Evolutionary conservation across 371 early-diverging fungal genomes (phyloP), one percentile per base, ranked within the genome.

Genomic region (Capniomyces stellatus): DNA sequence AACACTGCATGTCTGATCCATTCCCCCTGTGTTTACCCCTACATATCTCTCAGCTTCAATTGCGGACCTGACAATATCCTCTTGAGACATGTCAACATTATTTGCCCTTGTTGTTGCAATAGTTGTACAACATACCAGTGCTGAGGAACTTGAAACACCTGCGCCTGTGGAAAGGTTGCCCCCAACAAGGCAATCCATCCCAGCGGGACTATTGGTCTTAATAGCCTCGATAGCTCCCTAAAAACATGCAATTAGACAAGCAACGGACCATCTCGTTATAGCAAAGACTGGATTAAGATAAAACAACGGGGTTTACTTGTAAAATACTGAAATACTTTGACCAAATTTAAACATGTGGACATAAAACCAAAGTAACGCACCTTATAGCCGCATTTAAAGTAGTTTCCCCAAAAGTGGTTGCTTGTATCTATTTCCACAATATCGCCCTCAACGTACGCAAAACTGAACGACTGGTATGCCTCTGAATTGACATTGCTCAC

Each of bases 1-100:
- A 27, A 91, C 76, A n/a, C 88, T 89, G 52, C 81, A 83, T 29
- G 83, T 77, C 63, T 93, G 91, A 62, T 93, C 94, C 93, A 92
- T 92, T 29, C 75, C 82, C 19, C 89, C 92, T 39, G 77, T 72
- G 58, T 86, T 82, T 15, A 87, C 83, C 44, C 91, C 92, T 6
- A 82, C 81, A 58, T 82, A 79, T 15, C 83, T 79, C 62, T 92
- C 93, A 43, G 81, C 72, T 15, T 74, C 73, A 63, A 89, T 87
- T 13, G 88, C 82, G 41, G 81, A 74, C 41, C 78, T 70, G n/a
- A 82, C 80, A 18, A 88, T 62, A 30, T 78, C 79, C 46, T 75
- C 74, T 52, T 83, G 79, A 22, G 71, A 68, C 40, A 83, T 61
- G 4, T 59, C 42, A 30, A 62, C 46, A 39, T 72, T 64, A 42